A percentile compares a stretch with the other conserved stretches of the same genome.
These are phyloP conservation scores for Thoreauomyces humboldtii DNA, from an alignment of 192 early-diverging fungal species.

Conservation along the genomic window DNA sequence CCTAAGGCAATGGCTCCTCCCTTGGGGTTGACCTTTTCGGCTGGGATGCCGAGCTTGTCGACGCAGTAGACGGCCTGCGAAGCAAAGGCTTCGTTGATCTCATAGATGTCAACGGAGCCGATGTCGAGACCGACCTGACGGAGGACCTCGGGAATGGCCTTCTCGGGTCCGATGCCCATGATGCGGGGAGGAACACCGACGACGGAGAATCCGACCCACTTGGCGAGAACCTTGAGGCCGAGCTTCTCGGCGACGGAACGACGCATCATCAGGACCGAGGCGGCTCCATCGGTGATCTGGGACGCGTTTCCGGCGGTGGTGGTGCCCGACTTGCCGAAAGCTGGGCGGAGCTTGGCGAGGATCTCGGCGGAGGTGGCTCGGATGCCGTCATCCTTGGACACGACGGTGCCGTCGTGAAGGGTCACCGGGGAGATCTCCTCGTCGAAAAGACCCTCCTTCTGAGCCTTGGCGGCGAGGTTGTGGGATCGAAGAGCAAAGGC, in stretches of 20 bases:
- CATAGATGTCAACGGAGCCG: constrained; percentile 81
- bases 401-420: constrained; percentile 80
- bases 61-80: constrained; percentile 93
- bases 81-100: constrained; percentile 98
- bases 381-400: constrained; percentile 90
- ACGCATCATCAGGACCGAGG: constrained; percentile 84
- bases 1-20: constrained; percentile 98
- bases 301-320: constrained; percentile 96
- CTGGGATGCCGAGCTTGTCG: constrained; percentile 80
- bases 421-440: constrained; percentile 87
- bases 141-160: constrained; percentile 86
- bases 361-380: constrained; percentile 77
- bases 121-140: constrained; percentile 71
- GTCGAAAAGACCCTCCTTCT: constrained; percentile 86
- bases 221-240: constrained; percentile 80
- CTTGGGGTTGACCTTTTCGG: constrained; percentile 95
- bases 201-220: constrained; percentile 80
- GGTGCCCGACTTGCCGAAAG: constrained; percentile 80
- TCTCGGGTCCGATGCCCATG: constrained; percentile 97
- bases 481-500: constrained; percentile 84
- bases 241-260: constrained; percentile 86
- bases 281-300: constrained; percentile 97
- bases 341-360: constrained; percentile 84
- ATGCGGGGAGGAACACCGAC: constrained; percentile 90
- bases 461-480: constrained; percentile 77